Base-by-base conservation (phyloP, 2,329 filamentous ascomycete genomes). In the Trichophyton schoenleinii region DNA sequence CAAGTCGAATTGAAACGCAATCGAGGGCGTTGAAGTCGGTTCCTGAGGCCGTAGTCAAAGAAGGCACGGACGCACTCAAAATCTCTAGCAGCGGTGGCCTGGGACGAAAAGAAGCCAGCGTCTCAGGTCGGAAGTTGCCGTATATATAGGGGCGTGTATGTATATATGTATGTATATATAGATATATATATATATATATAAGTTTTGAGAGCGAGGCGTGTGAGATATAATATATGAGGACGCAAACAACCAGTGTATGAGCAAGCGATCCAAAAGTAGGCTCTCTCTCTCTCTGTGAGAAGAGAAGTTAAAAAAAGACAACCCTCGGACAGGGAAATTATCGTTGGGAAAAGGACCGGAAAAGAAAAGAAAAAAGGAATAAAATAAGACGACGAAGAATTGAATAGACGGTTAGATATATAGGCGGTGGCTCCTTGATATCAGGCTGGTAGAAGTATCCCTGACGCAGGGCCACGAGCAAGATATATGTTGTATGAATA, bases 231-330 rank as follows among this genome's bases (percentile, higher is more conserved):
- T 13, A 44, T 13, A 44, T 44, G 41, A 44, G 13, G 22, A 34
- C 22, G 22, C 49, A 53, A 53, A 53, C 49, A 53, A 34, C 49
- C 22, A 53, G 49, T 53, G 49, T 53, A 53, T 53, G 41, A 58
- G 55, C 55, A 58, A 44, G 34, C 55, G 55, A 58, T 34, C 55
- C 34, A 58, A 58, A 41, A 58, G 55, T 22, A 58, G 55, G 31
- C 55, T 22, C 22, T 22, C 22, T 22, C 2, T 22, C 18, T n/a
- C 22, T 15, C 22, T 28, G 28, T 34, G 48, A 18, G 18, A 18
- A 18, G 31, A 53, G 49, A 52, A 53, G 49, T 53, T 53, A 53
- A 53, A 53, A n/a, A 34, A 6, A 28, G n/a, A 5, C 22, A 48
- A 22, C 44, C 44, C 44, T 48, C 49, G 49, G 49, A 31, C 28